phyloP scores from a whole-genome alignment of 2,329 filamentous ascomycete genomes.

The Madurella mycetomatis region DNA sequence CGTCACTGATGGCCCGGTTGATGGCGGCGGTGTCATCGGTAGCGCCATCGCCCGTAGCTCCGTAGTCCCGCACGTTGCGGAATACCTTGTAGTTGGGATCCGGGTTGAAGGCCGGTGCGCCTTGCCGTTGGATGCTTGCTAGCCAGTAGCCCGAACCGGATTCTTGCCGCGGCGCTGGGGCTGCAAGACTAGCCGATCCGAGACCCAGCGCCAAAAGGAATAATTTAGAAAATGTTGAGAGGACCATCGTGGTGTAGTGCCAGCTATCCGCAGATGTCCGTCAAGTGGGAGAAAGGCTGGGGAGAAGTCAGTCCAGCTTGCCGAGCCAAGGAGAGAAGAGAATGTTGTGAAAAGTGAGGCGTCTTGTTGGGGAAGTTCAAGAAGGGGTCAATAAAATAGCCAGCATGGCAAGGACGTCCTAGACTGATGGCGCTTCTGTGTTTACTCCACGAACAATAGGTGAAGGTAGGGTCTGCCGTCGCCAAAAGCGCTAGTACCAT shows the following conservation, averaged over 20 bases:
- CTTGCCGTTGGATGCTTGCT: constrained; percentile 63
- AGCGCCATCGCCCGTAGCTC: constrained; percentile 61
- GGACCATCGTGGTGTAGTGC: constrained; percentile 41
- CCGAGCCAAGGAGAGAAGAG: not conserved
- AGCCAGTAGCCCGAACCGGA: constrained; percentile 69
- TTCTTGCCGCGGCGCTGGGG: constrained; percentile 26
- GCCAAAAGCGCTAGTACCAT: too few species aligned
- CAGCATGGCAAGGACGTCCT: too few species aligned
- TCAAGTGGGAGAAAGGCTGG: constrained; percentile 4
- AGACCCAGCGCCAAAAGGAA: constrained; percentile 42
- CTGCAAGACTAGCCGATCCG: constrained; percentile 32
- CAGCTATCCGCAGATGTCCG: constrained; percentile 29
- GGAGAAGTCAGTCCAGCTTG: constrained; percentile 4
- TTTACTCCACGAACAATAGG: too few species aligned
- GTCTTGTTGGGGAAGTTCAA: too few species aligned
- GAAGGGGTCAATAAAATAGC: too few species aligned
- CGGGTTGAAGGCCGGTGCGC: constrained; percentile 58
- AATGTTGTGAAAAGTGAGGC: not conserved
- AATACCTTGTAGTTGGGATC: constrained; percentile 62
- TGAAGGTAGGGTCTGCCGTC: too few species aligned
- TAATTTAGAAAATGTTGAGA: constrained; percentile 40
- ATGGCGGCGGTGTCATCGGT: constrained; percentile 87
- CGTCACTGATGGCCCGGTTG: constrained; percentile 75
- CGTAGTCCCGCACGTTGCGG: constrained; percentile 73
- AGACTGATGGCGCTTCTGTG: too few species aligned